Percentiles rank a stretch among this genome's conserved stretches.
phyloP scores from a whole-genome alignment of 371 early-diverging fungal genomes.

The Lichtheimia corymbifera region DNA sequence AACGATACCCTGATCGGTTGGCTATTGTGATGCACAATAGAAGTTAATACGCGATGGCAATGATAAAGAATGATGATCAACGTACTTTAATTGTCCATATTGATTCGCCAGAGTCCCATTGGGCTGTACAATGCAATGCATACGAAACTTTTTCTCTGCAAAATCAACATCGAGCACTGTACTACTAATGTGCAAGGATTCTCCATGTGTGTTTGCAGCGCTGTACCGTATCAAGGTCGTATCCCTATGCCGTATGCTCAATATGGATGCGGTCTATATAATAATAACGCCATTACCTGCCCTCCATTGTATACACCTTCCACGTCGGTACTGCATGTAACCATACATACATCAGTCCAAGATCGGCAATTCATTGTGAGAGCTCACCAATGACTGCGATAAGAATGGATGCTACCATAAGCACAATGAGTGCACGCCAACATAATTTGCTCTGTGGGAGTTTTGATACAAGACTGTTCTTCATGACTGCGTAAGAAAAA shows the following conservation, averaged over 20 bases:
- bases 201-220: conserved; percentile 29
- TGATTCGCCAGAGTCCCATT: conserved; percentile 30
- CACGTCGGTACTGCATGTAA: conserved; percentile 30
- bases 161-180: conserved; percentile 34
- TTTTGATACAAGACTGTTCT: neutral
- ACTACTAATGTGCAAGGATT: conserved; percentile 27
- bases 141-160: conserved; percentile 26
- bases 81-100: conserved; percentile 32
- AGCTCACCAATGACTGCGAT: conserved; percentile 12
- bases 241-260: conserved; percentile 3
- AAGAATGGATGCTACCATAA: neutral
- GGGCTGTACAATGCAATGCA: conserved; percentile 32
- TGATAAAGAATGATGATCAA: neutral
- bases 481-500: neutral
- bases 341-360: neutral
- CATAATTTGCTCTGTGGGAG: neutral
- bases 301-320: conserved; percentile 36
- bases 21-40: conserved; percentile 16
- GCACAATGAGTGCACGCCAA: neutral
- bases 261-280: too few relatives aligned
- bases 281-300: conserved; percentile 19
- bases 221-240: conserved; percentile 25
- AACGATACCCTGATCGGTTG: conserved; percentile 27
- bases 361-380: neutral
- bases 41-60: neutral